Conservation (phyloP, 164 flowering plant species). For the Umbellularia californica region DNA sequence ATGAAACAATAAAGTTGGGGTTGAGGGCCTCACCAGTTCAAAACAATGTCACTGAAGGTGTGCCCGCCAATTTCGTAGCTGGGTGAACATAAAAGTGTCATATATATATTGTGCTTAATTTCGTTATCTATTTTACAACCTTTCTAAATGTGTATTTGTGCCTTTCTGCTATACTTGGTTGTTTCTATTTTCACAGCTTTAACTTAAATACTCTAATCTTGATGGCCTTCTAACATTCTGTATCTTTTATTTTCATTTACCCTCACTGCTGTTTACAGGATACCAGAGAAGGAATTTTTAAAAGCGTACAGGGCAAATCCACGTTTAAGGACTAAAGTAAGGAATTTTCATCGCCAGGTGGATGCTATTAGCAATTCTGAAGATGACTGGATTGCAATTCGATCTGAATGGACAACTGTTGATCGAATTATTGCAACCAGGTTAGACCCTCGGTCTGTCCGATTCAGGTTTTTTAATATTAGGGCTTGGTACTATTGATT, state of each 20-base stretch:
- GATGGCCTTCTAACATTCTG: neutral
- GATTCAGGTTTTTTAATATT: neutral
- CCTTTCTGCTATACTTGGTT: neutral
- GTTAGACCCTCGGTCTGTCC: slow-evolving; percentile 24
- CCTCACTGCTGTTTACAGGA: slow-evolving; percentile 42
- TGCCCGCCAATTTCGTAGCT: too few relatives aligned
- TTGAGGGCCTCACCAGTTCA: too few relatives aligned
- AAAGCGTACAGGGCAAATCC: slow-evolving; percentile 87
- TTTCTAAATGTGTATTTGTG: too few relatives aligned
- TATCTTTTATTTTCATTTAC: neutral
- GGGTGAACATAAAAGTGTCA: too few relatives aligned
- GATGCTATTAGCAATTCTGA: slow-evolving; percentile 51
- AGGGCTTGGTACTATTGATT: neutral
- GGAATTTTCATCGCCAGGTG: slow-evolving; percentile 78
- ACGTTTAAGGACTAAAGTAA: slow-evolving; percentile 76
- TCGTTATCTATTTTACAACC: too few relatives aligned
- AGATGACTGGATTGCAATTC: slow-evolving; percentile 82
- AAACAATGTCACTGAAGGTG: too few relatives aligned
- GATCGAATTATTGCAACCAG: slow-evolving; percentile 93
- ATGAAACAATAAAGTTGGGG: too few relatives aligned
- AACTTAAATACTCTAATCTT: neutral
- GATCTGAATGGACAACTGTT: slow-evolving; percentile 97
- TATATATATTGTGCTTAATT: too few relatives aligned
- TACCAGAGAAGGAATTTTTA: slow-evolving; percentile 82
- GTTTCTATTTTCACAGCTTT: neutral